These are phyloP conservation scores for Apophysomyces ossiformis DNA, from an alignment of 371 early-diverging fungal genomes.

Conservation along the genomic window DNA sequence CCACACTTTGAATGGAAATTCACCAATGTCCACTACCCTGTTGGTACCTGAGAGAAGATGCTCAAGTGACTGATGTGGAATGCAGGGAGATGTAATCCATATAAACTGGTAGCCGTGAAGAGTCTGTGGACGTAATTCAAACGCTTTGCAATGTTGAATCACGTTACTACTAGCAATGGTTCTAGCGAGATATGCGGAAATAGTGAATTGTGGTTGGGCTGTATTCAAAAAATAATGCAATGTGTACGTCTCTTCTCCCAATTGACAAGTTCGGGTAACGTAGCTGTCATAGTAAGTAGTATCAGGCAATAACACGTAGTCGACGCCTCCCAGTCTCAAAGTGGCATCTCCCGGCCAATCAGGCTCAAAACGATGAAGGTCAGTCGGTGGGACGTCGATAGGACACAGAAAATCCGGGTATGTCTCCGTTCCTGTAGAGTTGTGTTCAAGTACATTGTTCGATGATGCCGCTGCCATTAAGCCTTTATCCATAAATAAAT, in stretches of 20 bases:
- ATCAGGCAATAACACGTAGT: background rate
- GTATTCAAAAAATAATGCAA: conserved; percentile 19
- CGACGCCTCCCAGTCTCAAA: background rate
- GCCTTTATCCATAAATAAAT: conserved; percentile 1
- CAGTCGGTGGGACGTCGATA: background rate
- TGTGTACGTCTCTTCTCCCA: conserved; percentile 4
- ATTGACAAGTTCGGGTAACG: background rate
- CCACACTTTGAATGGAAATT: conserved; percentile 22
- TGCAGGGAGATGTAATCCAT: conserved; percentile 24
- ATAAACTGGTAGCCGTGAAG: conserved; percentile 15
- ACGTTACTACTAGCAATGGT: conserved; percentile 2
- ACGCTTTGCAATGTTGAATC: conserved; percentile 16
- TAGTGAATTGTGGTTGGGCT: background rate
- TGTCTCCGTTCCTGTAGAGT: background rate
- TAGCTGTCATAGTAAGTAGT: background rate
- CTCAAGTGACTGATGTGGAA: conserved; percentile 19
- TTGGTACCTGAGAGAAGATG: conserved; percentile 10
- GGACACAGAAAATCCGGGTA: background rate
- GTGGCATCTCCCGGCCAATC: background rate
- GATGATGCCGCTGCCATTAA: background rate
- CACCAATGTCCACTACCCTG: conserved; percentile 11
- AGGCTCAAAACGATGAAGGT: background rate
- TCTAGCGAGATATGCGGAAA: background rate
- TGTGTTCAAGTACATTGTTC: background rate
- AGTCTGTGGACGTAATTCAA: conserved; percentile 5